phyloP scores from a whole-genome alignment of 768 basidiomycete species.

The Suillus cothurnatus region DNA sequence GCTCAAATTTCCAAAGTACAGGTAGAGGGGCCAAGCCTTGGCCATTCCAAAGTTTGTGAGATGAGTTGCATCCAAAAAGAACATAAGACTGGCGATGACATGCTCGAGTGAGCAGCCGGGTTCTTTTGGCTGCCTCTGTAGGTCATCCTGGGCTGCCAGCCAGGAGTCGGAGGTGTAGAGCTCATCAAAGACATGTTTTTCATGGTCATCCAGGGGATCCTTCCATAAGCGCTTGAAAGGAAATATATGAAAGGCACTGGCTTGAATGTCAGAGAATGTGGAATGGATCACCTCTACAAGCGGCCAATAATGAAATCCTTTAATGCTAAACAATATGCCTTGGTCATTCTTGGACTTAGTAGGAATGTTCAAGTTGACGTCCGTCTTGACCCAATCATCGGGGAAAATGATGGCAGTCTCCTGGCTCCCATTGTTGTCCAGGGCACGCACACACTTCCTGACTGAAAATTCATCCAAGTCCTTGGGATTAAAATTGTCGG shows the following conservation, averaged over 20 bases:
- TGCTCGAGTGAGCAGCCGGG: conserved; percentile 18
- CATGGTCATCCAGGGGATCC: neutral
- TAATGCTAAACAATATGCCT: neutral
- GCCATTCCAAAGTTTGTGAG: conserved; percentile 22
- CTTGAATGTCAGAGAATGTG: conserved; percentile 1
- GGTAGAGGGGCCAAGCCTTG: conserved; percentile 17
- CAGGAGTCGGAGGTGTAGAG: conserved; percentile 22
- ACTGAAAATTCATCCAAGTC: conserved; percentile 9
- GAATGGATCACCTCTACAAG: conserved; percentile 17
- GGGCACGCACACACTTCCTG: neutral
- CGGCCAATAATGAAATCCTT: conserved; percentile 18
- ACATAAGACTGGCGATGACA: conserved; percentile 18
- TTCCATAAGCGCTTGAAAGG: conserved; percentile 26
- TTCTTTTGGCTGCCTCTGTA: conserved; percentile 15
- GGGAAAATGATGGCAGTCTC: neutral
- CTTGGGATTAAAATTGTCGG: conserved; percentile 2
- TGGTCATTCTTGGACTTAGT: conserved; percentile 2
- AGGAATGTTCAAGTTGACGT: conserved; percentile 8
- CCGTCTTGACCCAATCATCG: conserved; percentile 7
- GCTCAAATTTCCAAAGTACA: conserved; percentile 11
- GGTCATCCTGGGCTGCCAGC: conserved; percentile 18
- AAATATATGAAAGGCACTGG: conserved; percentile 21
- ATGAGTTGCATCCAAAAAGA: conserved; percentile 27
- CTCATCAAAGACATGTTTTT: conserved; percentile 18
- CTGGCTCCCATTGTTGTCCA: neutral